Conservation (phyloP, 2,329 filamentous ascomycete species). For the Ploettnerulaceae sp. region DNA sequence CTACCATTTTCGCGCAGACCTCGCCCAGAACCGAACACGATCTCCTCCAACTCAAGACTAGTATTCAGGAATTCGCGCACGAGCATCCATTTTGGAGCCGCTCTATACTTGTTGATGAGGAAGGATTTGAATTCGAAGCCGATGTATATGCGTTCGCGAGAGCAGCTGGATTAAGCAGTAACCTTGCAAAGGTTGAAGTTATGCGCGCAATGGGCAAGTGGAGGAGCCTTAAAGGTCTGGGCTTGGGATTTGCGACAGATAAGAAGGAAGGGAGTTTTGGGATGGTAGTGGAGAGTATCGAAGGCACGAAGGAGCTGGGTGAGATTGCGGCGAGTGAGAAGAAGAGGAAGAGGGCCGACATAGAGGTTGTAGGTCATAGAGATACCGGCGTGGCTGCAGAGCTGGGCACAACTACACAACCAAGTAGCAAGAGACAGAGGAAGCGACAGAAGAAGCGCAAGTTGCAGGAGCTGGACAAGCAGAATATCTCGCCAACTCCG, state of each 20-base stretch:
- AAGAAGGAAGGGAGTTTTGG: neutral
- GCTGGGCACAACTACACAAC: neutral
- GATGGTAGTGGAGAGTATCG: neutral
- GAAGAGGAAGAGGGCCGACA: constrained; percentile 6
- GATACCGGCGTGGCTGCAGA: neutral
- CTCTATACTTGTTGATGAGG: constrained; percentile 2
- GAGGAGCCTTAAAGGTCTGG: constrained; percentile 4
- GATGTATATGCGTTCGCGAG: constrained; percentile 17
- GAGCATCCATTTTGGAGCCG: constrained; percentile 13
- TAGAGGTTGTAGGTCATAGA: neutral
- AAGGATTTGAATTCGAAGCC: constrained; percentile 8
- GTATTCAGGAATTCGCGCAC: constrained; percentile 12
- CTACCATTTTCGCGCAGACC: neutral
- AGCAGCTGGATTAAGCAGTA: constrained; percentile 10
- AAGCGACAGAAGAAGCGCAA: neutral
- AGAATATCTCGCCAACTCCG: neutral
- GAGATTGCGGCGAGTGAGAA: neutral
- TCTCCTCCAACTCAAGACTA: constrained; percentile 11
- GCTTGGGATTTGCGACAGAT: neutral
- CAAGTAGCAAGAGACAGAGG: neutral
- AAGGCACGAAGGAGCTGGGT: neutral
- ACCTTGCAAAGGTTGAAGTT: constrained; percentile 11
- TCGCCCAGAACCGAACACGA: constrained; percentile 5
- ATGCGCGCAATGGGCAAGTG: constrained; percentile 8
- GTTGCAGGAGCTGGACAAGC: neutral